A percentile compares a stretch with the other conserved stretches of the same genome.
phyloP scores from a whole-genome alignment of 2,329 filamentous ascomycete species.

The Dactylellina leptospora region DNA sequence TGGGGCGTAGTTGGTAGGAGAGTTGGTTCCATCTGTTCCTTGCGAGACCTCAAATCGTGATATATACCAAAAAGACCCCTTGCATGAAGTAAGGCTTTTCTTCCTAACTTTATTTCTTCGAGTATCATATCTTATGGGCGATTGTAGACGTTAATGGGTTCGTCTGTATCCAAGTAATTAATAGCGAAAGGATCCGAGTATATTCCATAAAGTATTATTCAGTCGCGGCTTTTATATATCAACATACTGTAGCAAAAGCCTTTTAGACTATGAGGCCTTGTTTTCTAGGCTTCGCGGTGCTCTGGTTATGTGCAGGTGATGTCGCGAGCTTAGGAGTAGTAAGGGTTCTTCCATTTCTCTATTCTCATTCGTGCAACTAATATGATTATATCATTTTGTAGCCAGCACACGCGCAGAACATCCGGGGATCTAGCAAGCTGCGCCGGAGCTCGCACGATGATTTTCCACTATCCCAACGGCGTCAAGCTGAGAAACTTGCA shows the following conservation, averaged over 20 bases:
- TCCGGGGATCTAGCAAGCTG: not conserved
- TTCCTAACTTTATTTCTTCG: not conserved
- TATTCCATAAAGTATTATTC: no score
- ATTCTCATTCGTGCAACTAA: not conserved
- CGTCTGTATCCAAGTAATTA: no score
- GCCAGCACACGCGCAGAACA: not conserved
- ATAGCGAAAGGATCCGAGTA: no score
- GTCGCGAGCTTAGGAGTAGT: not conserved
- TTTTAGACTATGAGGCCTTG: conserved; percentile 14
- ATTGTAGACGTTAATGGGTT: not conserved
- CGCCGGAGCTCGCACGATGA: not conserved
- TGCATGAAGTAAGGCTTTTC: not conserved
- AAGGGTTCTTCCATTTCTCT: not conserved
- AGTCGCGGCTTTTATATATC: not conserved
- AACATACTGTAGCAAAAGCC: no score
- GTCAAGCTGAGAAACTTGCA: not conserved
- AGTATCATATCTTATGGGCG: not conserved
- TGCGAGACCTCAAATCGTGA: not conserved
- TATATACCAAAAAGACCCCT: conserved; percentile 1
- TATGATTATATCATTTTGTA: not conserved
- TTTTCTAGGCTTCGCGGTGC: conserved; percentile 7
- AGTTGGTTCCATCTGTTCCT: not conserved
- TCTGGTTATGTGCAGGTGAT: conserved; percentile 17
- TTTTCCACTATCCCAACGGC: not conserved
- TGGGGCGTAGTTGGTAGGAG: no score